Conservation (phyloP, 768 basidiomycete species). For the Astraeus odoratus region DNA sequence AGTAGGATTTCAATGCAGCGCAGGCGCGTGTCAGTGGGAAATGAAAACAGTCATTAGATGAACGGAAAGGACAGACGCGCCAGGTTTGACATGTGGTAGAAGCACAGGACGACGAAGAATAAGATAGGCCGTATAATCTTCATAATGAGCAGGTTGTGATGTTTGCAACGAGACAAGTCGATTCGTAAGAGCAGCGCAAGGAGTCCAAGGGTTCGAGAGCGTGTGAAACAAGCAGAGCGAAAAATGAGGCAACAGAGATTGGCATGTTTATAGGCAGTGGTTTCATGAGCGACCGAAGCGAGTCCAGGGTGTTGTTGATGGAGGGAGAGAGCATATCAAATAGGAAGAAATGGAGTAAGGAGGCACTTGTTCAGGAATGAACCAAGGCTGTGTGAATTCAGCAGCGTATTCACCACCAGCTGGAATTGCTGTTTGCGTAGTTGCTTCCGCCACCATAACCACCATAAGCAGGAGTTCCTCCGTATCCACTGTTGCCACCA, state of each 20-base stretch:
- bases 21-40: slow-evolving; percentile 20
- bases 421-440: slow-evolving; percentile 28
- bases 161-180: slow-evolving; percentile 47
- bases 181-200: slow-evolving; percentile 59
- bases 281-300: slow-evolving; percentile 18
- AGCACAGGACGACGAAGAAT: slow-evolving; percentile 33
- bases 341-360: slow-evolving; percentile 2
- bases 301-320: slow-evolving; percentile 13
- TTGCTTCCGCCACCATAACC: slow-evolving; percentile 14
- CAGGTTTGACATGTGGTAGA: slow-evolving; percentile 21
- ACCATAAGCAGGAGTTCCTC: slow-evolving; percentile 16
- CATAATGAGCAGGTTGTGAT: slow-evolving; percentile 42
- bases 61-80: slow-evolving; percentile 21
- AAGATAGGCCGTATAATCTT: slow-evolving; percentile 37
- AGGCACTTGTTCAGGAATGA: too few species aligned
- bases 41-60: slow-evolving; percentile 5
- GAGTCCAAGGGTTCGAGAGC: slow-evolving; percentile 33
- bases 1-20: too few species aligned
- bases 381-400: slow-evolving; percentile 2
- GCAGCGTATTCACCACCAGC: slow-evolving; percentile 42
- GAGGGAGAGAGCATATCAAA: slow-evolving; percentile 6
- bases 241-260: slow-evolving; percentile 9
- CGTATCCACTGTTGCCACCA: slow-evolving; percentile 33
- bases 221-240: slow-evolving; percentile 17
- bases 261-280: slow-evolving; percentile 12